phyloP scores from a whole-genome alignment of 768 basidiomycete genomes.

The Pleurotus cornucopiae region DNA sequence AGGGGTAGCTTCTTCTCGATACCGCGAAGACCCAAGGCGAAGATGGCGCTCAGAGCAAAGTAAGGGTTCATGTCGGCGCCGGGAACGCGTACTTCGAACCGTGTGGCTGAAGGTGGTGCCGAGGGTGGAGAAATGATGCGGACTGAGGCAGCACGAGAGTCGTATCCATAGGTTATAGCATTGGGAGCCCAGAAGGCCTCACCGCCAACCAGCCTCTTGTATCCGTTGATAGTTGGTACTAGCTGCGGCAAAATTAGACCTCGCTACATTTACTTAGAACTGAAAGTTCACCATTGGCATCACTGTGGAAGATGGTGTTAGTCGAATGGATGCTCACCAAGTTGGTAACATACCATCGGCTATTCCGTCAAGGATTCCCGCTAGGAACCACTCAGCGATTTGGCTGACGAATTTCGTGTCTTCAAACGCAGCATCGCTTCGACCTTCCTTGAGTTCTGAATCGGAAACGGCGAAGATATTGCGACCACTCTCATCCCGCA shows the following conservation, averaged over 20 bases:
- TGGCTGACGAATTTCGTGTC: conserved; percentile 85
- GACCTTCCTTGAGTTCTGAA: conserved; percentile 54
- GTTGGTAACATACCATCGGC: conserved; percentile 63
- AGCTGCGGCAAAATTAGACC: conserved; percentile 34
- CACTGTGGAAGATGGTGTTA: conserved; percentile 35
- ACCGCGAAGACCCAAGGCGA: conserved; percentile 82
- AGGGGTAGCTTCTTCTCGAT: conserved; percentile 73
- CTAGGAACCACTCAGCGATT: conserved; percentile 89
- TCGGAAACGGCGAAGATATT: conserved; percentile 80
- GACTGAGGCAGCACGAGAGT: conserved; percentile 88
- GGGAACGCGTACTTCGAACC: conserved; percentile 91
- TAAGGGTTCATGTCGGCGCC: conserved; percentile 98
- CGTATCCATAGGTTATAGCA: conserved; percentile 91
- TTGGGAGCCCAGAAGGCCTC: conserved; percentile 95
- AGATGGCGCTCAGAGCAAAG: conserved; percentile 83
- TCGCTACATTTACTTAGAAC: no score
- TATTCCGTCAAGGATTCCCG: conserved; percentile 85
- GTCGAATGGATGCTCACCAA: not conserved
- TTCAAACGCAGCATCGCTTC: conserved; percentile 66
- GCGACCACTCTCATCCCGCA: conserved; percentile 60
- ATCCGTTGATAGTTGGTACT: conserved; percentile 92
- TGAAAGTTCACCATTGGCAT: conserved; percentile 67
- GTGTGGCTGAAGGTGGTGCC: conserved; percentile 73
- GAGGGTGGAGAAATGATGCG: conserved; percentile 92
- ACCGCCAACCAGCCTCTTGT: conserved; percentile 93